Base-by-base conservation (phyloP, 2,329 filamentous ascomycete genomes). In the Curvularia hawaiiensis region DNA sequence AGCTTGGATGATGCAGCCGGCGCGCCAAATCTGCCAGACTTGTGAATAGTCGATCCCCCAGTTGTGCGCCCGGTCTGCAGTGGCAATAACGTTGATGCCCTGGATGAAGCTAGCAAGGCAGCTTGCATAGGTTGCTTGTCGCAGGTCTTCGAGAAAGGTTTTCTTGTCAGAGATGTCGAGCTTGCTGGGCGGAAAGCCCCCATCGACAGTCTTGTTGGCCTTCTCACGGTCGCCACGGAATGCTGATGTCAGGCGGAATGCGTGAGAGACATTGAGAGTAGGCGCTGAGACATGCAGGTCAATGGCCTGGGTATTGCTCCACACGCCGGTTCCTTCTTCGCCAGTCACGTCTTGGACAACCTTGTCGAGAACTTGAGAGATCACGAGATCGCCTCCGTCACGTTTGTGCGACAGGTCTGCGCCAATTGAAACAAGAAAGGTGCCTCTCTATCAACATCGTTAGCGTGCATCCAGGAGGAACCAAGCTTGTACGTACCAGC, bases 1-100 rank as follows among this genome's bases (percentile, higher is more conserved):
- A 1, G 85, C 83, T 66, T 88, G 84, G 68, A 91, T 90, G 72
- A 91, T 90, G 73, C 88, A 90, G 8, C 89, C 88, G 0, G 81
- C 85, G 2, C 86, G 83, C 88, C 88, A 90, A 62, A 90, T 86
- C 67, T 84, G 79, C 46, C 86, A 75, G 3, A 85, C 78, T 28
- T 79, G 77, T 14, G 70, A 68, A 64, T 83, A 83, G 62, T 84
- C 74, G 56, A 87, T 80, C 40, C 79, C 77, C 88, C 88, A 90
- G 31, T 80, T 79, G 67, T 89, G 81, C 31, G 84, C 77, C 41
- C 79, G 76, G 65, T 88, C 84, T 0, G 85, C 84, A 26, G 79
- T 80, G 5, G 84, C 82, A 62, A 90, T 86, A 47, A 90, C 76
- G 65, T 88, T 84, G 48, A 90, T 78, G 7, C 88, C 88, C 71